Evolutionary conservation across 78 protist genomes (phyloP).

Genomic region (Chrysochromulina parva): DNA sequence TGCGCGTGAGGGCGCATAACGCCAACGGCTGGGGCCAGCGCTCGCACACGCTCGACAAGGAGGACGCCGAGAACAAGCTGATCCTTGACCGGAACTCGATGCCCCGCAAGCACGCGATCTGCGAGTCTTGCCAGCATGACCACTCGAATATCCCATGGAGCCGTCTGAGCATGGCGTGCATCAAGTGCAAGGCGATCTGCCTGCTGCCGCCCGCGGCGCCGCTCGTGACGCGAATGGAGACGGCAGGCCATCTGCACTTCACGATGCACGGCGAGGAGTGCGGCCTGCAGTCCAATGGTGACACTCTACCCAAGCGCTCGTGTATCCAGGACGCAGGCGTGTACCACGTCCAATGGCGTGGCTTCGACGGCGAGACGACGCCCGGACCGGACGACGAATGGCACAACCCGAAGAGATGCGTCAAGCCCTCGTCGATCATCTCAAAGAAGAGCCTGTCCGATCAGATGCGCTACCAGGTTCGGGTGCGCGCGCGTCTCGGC

Average conservation of each 20-base stretch:
- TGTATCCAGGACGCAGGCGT: neutral
- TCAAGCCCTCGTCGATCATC: neutral
- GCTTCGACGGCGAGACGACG: neutral
- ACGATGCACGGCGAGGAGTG: neutral
- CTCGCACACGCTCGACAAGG: neutral
- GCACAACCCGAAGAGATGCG: neutral
- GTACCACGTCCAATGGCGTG: constrained; percentile 4
- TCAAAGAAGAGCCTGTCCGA: neutral
- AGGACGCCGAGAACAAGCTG: constrained; percentile 9
- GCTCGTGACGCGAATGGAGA: neutral
- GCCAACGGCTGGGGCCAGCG: neutral
- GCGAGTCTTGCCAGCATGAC: neutral
- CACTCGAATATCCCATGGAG: neutral
- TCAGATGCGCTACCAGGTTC: neutral
- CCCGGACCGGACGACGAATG: neutral
- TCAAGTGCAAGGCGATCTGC: neutral
- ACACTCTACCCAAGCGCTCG: no score
- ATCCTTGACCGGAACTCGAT: neutral
- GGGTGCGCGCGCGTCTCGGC: neutral
- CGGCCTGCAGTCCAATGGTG: no score
- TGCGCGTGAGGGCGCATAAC: no score
- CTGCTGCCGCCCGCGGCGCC: constrained; percentile 9
- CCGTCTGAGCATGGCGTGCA: neutral
- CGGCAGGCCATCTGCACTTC: neutral
- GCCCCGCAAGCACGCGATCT: neutral